phyloP scores from a whole-genome alignment of 345 rosid genomes.

The Rhodamnia rubescens region DNA sequence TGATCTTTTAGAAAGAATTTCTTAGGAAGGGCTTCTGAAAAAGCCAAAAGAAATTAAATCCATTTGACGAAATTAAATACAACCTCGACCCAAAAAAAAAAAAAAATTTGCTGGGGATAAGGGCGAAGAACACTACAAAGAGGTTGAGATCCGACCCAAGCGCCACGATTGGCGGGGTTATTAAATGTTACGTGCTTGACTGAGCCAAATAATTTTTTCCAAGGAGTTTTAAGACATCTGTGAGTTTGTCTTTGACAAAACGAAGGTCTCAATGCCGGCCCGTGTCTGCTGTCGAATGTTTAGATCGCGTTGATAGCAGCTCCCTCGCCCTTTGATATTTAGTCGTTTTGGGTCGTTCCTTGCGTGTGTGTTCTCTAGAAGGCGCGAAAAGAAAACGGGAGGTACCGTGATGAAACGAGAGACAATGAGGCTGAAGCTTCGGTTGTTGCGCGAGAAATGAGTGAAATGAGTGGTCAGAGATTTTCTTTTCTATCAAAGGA shows the following conservation, averaged over 20 bases:
- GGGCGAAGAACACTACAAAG: not conserved
- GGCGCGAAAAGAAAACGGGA: not conserved
- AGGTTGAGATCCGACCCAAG: not conserved
- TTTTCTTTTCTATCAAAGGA: no score
- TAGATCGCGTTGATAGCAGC: no score
- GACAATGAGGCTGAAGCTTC: not conserved
- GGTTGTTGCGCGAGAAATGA: no score
- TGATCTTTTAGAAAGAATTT: not conserved
- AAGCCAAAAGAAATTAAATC: not conserved
- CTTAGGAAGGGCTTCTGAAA: not conserved
- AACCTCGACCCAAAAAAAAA: not conserved
- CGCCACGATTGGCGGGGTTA: not conserved
- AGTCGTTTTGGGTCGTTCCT: not conserved
- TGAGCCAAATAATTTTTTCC: not conserved
- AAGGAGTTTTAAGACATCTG: not conserved
- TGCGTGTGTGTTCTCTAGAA: not conserved
- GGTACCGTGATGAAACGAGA: no score
- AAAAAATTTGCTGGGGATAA: not conserved
- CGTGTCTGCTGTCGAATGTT: not conserved
- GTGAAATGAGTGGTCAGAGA: no score
- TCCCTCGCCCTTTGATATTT: no score
- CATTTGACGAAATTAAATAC: not conserved
- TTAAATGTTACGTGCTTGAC: not conserved
- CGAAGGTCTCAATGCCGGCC: not conserved
- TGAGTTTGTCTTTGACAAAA: not conserved